A percentile compares a stretch with the other conserved stretches of the same genome.
These are phyloP conservation scores for Ophiocordyceps camponoti-saundersi DNA, from an alignment of 2,329 filamentous ascomycete genomes.

Conservation along the genomic window DNA sequence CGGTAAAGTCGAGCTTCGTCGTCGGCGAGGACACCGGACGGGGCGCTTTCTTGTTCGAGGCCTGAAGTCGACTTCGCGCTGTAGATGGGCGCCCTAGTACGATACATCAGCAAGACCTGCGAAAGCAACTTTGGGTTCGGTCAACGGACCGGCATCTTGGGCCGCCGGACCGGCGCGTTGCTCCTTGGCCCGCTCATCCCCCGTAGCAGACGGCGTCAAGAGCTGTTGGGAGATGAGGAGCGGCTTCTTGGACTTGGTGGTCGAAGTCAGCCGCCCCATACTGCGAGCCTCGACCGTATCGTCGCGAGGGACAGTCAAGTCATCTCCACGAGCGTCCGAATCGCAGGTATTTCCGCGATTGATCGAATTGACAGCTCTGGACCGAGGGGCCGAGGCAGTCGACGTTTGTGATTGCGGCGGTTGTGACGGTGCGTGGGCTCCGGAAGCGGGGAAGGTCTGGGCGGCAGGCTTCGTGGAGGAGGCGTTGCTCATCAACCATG, in stretches of 20 bases:
- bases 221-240: constrained; percentile 25
- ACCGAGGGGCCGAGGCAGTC: neutral
- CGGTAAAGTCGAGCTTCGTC: constrained; percentile 15
- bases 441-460: constrained; percentile 18
- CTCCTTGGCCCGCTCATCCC: constrained; percentile 5
- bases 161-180: constrained; percentile 3
- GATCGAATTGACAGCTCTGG: neutral
- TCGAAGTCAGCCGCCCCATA: constrained; percentile 29
- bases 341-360: constrained; percentile 6
- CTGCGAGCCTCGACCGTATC: constrained; percentile 11
- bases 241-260: constrained; percentile 25
- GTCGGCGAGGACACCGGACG: constrained; percentile 5
- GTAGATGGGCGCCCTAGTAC: neutral
- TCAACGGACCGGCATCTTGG: constrained; percentile 2
- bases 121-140: neutral
- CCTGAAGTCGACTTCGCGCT: constrained; percentile 8
- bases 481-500: constrained; percentile 37
- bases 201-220: constrained; percentile 19
- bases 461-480: constrained; percentile 21
- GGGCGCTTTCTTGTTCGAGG: constrained; percentile 9
- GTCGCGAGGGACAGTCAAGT: constrained; percentile 10
- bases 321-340: constrained; percentile 6
- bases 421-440: constrained; percentile 9
- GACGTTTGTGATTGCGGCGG: neutral
- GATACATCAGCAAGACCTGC: neutral